Evolutionary conservation across 2,329 filamentous ascomycete species (phyloP).

Genomic region (Herpotrichia juniperi): DNA sequence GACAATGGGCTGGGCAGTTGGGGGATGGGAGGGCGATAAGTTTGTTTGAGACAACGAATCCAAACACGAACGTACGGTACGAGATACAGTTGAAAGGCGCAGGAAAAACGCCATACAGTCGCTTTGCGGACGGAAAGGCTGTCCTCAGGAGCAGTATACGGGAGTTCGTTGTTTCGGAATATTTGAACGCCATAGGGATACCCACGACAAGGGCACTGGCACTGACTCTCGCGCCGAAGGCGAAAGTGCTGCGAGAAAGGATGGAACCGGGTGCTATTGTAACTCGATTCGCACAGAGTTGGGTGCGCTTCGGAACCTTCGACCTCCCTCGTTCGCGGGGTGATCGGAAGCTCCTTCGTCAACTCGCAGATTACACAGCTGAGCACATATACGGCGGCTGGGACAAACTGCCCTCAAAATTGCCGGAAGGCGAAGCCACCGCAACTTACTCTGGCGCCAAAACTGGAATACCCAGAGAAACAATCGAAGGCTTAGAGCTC

Average conservation of each 20-base stretch:
- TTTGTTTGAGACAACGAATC: conserved; percentile 86
- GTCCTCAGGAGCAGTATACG: conserved; percentile 91
- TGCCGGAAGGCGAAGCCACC: conserved; percentile 56
- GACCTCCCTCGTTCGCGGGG: conserved; percentile 85
- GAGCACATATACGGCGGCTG: conserved; percentile 89
- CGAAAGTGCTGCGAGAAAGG: conserved; percentile 76
- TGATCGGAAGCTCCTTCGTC: conserved; percentile 75
- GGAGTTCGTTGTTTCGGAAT: conserved; percentile 92
- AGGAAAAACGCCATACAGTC: conserved; percentile 89
- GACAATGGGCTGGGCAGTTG: conserved; percentile 93
- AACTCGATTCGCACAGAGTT: conserved; percentile 85
- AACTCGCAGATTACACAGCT: conserved; percentile 80
- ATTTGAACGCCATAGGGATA: conserved; percentile 82
- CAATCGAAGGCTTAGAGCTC: conserved; percentile 70
- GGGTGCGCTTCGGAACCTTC: conserved; percentile 94
- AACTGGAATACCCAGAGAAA: conserved; percentile 59
- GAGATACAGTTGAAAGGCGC: conserved; percentile 96
- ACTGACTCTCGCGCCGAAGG: conserved; percentile 75
- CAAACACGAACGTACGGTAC: conserved; percentile 72
- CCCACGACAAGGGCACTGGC: conserved; percentile 87
- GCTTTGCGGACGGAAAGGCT: conserved; percentile 95
- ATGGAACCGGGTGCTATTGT: conserved; percentile 93
- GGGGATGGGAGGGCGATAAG: conserved; percentile 95
- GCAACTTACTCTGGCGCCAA: conserved; percentile 51
- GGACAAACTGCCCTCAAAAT: conserved; percentile 74